Conservation (phyloP, 2,329 filamentous ascomycete species). For the Scedosporium apiospermum region DNA sequence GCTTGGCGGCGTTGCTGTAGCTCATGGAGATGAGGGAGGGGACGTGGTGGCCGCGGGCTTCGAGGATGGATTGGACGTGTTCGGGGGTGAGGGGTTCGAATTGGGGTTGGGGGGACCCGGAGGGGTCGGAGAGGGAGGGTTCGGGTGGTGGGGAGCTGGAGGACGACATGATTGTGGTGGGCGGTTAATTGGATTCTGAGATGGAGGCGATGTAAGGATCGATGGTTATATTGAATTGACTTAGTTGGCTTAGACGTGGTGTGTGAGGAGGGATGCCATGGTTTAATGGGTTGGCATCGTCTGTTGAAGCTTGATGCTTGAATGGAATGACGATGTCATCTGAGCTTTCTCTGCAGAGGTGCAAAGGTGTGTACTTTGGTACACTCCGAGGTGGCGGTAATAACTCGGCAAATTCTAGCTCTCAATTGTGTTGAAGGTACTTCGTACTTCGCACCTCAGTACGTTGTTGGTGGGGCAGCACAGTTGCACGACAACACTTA, state of each 20-base stretch:
- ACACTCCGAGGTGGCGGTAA: neutral
- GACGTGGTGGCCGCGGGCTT: neutral
- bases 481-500: too few relatives aligned
- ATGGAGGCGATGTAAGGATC: neutral
- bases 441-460: too few relatives aligned
- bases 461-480: too few relatives aligned
- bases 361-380: neutral
- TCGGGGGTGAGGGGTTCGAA: neutral
- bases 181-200: neutral
- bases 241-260: neutral
- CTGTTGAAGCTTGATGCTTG: neutral
- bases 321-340: neutral
- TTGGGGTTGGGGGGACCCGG: neutral
- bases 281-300: neutral
- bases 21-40: neutral
- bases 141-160: neutral
- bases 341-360: neutral
- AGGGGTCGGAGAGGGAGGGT: neutral
- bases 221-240: neutral
- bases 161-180: neutral
- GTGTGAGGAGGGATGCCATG: neutral
- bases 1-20: slow-evolving; percentile 1
- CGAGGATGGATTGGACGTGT: slow-evolving; percentile 4
- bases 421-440: neutral
- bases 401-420: neutral